A percentile compares a stretch with the other conserved stretches of the same genome.
These are phyloP conservation scores for Termitomyces sp. DNA, from an alignment of 768 basidiomycete genomes.

Conservation along the genomic window DNA sequence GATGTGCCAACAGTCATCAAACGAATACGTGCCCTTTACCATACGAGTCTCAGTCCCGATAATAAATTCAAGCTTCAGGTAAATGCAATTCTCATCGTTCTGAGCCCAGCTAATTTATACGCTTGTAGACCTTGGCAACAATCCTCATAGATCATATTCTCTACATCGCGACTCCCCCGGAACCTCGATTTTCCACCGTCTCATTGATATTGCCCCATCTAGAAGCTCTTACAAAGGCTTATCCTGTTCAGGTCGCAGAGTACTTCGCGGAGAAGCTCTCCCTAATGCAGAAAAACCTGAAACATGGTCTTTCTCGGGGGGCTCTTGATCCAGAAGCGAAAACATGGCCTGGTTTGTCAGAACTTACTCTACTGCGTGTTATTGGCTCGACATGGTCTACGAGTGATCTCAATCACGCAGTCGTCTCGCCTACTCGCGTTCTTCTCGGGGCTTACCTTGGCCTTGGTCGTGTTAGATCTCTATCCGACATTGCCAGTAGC, in stretches of 20 bases:
- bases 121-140: conserved; percentile 57
- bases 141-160: conserved; percentile 89
- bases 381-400: conserved; percentile 88
- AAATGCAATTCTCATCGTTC: conserved; percentile 13
- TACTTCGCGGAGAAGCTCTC: conserved; percentile 79
- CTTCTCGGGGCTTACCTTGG: conserved; percentile 92
- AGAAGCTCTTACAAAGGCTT: conserved; percentile 70
- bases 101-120: neutral
- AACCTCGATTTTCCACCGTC: conserved; percentile 57
- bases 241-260: conserved; percentile 77
- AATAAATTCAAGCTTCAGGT: conserved; percentile 95
- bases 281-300: conserved; percentile 93
- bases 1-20: conserved; percentile 82
- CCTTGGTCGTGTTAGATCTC: conserved; percentile 71
- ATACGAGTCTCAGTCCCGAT: conserved; percentile 86
- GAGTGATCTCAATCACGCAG: conserved; percentile 89
- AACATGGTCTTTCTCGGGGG: conserved; percentile 73
- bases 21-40: conserved; percentile 86
- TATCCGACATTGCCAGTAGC: conserved; percentile 78
- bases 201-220: conserved; percentile 75
- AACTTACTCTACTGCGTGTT: conserved; percentile 77
- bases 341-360: conserved; percentile 87
- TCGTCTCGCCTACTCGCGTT: conserved; percentile 81
- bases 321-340: conserved; percentile 56
- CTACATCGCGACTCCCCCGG: conserved; percentile 62